Base-by-base conservation (phyloP, 371 early-diverging fungal genomes). In the Mortierella sp. region DNA sequence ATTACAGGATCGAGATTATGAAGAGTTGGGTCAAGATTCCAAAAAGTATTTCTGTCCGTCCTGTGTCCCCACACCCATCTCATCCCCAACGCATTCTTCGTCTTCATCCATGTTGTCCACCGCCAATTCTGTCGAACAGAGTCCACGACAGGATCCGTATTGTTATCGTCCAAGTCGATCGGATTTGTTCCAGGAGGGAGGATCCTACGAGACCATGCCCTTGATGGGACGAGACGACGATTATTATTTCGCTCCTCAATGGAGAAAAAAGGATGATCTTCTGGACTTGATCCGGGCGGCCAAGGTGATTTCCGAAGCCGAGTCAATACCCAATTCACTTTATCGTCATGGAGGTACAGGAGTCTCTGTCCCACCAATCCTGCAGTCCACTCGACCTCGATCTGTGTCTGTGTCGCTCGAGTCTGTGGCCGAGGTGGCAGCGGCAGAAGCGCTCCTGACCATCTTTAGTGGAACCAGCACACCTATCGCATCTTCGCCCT, bases 291-390 rank as follows among this genome's bases (percentile, higher is more conserved):
- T 79, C 57, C 65, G 59, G 45, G 79, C 79, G 1, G 79, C 79
- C 45, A 72, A 72, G 48, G 79, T 72, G 61, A 79, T 79, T 18
- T 79, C 79, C 4, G 73, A 79, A 21, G 59, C 73, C 3, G 79
- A 79, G 18, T 74, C 74, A 7, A 64, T 50, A 15, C 58, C 56
- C 18, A 85, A 86, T 47, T 87, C 87, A 50, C 77, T 86, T 1
- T 87, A 87, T 64, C 81, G 75, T 19, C 67, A 9, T 62, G 5
- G 85, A 86, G 48, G 85, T n/a, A n/a, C n/a, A 84, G 29, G 86
- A 84, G 46, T 80, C 85, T 2, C 25, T 84, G 21, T 68, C 81
- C 26, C 60, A 75, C n/a, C 84, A 84, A 52, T 86, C 84, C 46
- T 30, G 37, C 37, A 37, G 3, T 83, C 30, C 68, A 82, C 53